Evolutionary conservation across 2,329 filamentous ascomycete genomes (phyloP).

Genomic region (Harringtonia aguacate): DNA sequence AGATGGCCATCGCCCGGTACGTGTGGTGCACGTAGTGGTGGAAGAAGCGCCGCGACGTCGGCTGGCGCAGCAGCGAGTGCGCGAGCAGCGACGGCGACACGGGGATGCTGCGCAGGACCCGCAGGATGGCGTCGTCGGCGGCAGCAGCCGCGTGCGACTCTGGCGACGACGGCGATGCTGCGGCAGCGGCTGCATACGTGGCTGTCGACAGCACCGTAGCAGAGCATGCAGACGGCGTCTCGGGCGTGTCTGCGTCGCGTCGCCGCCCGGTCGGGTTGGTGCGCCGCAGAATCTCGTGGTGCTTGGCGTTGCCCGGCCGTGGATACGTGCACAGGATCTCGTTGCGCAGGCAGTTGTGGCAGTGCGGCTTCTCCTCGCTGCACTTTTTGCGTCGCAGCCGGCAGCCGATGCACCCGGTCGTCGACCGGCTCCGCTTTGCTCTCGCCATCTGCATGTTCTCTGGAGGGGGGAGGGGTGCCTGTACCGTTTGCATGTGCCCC

Average conservation of each 20-base stretch:
- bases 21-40: slow-evolving; percentile 2
- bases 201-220: too few species aligned
- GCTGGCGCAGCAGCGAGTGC: not conserved
- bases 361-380: slow-evolving; percentile 1
- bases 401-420: slow-evolving; percentile 2
- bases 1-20: slow-evolving; percentile 1
- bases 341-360: slow-evolving; percentile 1
- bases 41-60: not conserved
- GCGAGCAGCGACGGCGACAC: not conserved
- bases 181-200: too few species aligned
- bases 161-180: not conserved
- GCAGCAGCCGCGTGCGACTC: too few species aligned
- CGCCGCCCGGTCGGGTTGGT: not conserved
- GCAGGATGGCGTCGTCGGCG: not conserved
- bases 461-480: too few species aligned
- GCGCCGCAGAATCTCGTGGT: not conserved
- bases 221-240: not conserved
- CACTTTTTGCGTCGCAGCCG: slow-evolving; percentile 3
- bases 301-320: not conserved
- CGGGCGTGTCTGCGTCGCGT: not conserved
- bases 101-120: not conserved
- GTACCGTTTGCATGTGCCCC: too few species aligned
- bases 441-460: too few species aligned
- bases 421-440: too few species aligned
- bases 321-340: slow-evolving; percentile 1